Evolutionary conservation across 1,284 basidiomycete species (phyloP).

Genomic region (Microbotryum scabiosae): DNA sequence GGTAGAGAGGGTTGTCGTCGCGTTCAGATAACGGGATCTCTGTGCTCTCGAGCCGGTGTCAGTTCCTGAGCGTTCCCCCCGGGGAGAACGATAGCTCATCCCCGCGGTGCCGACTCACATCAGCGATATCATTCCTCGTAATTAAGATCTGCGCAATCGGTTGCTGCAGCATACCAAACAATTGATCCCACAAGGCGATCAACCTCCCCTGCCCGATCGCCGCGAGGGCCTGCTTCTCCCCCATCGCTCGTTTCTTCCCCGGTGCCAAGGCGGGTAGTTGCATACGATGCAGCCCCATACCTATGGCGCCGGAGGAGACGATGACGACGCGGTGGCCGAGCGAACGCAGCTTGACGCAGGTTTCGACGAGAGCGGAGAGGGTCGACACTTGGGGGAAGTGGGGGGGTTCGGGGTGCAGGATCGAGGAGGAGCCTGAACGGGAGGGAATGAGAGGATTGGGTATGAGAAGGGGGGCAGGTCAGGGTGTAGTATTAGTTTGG

Average conservation of each 20-base stretch:
- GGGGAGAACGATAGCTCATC: neutral
- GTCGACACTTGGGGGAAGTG: conserved; percentile 76
- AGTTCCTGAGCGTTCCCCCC: neutral
- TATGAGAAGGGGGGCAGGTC: too few relatives aligned
- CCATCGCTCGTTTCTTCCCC: conserved; percentile 63
- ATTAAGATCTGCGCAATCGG: conserved; percentile 92
- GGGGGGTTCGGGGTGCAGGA: conserved; percentile 81
- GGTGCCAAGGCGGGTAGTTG: conserved; percentile 44
- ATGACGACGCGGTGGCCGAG: conserved; percentile 89
- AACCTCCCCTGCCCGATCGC: conserved; percentile 93
- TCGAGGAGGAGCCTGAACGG: conserved; percentile 74
- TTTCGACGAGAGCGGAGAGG: conserved; percentile 85
- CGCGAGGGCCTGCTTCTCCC: conserved; percentile 86
- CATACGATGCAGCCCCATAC: conserved; percentile 89
- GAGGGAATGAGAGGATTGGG: too few relatives aligned
- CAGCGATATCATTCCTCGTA: conserved; percentile 91
- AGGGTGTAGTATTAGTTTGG: too few relatives aligned
- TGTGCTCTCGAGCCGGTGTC: conserved; percentile 41
- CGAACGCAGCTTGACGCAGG: conserved; percentile 66
- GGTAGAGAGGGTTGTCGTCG: conserved; percentile 84
- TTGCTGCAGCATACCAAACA: conserved; percentile 86
- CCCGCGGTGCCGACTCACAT: conserved; percentile 52
- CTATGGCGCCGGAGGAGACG: conserved; percentile 93
- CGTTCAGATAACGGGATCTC: conserved; percentile 87
- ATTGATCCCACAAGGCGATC: conserved; percentile 92